Evolutionary conservation across 2,329 filamentous ascomycete species (phyloP).

Genomic region (Colletotrichum shisoi): DNA sequence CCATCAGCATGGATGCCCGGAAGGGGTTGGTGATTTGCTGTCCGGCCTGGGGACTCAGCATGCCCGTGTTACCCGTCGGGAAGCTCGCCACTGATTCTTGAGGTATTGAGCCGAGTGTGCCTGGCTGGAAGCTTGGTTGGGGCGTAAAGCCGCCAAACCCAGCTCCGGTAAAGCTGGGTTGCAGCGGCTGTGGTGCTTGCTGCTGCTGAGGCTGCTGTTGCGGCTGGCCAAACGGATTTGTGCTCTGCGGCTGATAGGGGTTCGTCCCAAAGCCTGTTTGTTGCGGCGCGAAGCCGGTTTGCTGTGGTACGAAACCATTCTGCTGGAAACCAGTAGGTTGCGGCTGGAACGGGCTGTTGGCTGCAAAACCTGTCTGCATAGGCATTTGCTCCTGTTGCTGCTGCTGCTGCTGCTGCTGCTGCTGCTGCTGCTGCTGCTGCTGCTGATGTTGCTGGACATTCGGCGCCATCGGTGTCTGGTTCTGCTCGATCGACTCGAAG

Average conservation of each 20-base stretch:
- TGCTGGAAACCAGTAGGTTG: constrained; percentile 48
- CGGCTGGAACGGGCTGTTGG: constrained; percentile 48
- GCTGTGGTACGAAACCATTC: constrained; percentile 55
- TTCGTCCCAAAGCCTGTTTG: constrained; percentile 53
- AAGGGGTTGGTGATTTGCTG: constrained; percentile 87
- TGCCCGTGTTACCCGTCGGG: constrained; percentile 56
- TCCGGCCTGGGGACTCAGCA: constrained; percentile 54
- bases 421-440: constrained; percentile 48
- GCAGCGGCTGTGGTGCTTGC: constrained; percentile 51
- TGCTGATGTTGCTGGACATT: constrained; percentile 48
- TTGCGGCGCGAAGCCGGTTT: constrained; percentile 54
- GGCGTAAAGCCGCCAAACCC: constrained; percentile 86
- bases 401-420: constrained; percentile 47
- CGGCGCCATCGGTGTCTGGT: constrained; percentile 74
- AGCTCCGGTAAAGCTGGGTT: constrained; percentile 69
- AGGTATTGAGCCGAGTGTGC: constrained; percentile 63
- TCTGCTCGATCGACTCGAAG: constrained; percentile 91
- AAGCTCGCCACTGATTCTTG: constrained; percentile 64
- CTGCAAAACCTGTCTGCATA: constrained; percentile 43
- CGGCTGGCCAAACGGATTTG: constrained; percentile 46
- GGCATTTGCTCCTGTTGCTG: constrained; percentile 48
- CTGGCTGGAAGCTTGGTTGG: constrained; percentile 65
- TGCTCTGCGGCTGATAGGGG: constrained; percentile 54
- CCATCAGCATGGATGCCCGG: constrained; percentile 84
- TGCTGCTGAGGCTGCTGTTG: constrained; percentile 50